Evolutionary conservation across 495 filamentous ascomycete genomes (phyloP).

Genomic region (Penicillium soppii): DNA sequence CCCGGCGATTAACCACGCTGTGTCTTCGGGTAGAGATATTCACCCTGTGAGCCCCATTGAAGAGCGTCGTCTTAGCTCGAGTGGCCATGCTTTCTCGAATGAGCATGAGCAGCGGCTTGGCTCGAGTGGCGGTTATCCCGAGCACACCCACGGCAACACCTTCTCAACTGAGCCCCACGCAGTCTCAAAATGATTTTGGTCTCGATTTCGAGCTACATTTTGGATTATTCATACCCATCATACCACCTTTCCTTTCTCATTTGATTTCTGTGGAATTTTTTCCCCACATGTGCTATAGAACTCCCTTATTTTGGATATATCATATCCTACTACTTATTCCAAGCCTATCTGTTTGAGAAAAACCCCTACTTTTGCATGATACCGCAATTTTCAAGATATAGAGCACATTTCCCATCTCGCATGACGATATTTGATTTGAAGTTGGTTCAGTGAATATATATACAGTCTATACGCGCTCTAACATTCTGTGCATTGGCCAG

Average conservation of each 20-base stretch:
- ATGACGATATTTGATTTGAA: background rate
- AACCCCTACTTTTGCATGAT: no score
- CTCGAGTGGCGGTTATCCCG: background rate
- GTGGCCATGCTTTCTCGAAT: background rate
- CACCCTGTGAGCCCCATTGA: background rate
- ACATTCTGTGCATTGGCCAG: no score
- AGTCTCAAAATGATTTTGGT: background rate
- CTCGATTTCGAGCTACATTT: background rate
- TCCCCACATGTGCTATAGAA: background rate
- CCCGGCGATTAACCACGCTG: background rate
- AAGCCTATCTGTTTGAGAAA: no score
- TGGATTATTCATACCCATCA: background rate
- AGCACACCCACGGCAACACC: background rate
- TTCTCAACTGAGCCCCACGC: conserved; percentile 6
- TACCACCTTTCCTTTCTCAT: background rate
- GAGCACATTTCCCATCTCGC: background rate
- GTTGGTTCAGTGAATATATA: background rate
- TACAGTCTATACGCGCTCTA: background rate
- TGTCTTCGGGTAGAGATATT: background rate
- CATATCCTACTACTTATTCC: background rate
- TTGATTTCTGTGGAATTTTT: background rate
- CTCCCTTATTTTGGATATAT: conserved; percentile 5
- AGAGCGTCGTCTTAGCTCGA: background rate
- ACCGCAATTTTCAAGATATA: background rate
- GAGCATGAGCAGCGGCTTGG: background rate